These are phyloP conservation scores for Amanita pallidorosea DNA, from an alignment of 768 basidiomycete species.

Conservation along the genomic window DNA sequence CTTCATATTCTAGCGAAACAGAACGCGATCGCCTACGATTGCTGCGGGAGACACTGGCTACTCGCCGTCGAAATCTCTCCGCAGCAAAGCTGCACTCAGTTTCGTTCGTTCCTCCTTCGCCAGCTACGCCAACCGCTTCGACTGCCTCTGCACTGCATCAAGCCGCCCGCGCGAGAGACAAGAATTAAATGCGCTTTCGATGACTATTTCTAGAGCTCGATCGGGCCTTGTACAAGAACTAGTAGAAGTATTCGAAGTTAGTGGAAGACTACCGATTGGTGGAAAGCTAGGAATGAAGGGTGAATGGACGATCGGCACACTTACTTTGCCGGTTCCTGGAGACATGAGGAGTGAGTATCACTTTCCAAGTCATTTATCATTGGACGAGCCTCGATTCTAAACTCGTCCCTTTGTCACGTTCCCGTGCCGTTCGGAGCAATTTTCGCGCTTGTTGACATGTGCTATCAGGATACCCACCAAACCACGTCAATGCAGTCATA, in stretches of 20 bases:
- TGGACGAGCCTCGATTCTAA: background rate
- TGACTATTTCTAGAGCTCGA: slow-evolving; percentile 54
- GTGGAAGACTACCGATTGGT: slow-evolving; percentile 65
- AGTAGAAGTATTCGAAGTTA: slow-evolving; percentile 78
- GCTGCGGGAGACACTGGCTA: slow-evolving; percentile 50
- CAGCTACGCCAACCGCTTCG: slow-evolving; percentile 6
- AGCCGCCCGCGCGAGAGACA: slow-evolving; percentile 29
- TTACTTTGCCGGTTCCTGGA: slow-evolving; percentile 75
- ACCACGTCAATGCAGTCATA: slow-evolving; percentile 83
- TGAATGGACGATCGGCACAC: slow-evolving; percentile 77
- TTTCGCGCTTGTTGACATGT: background rate
- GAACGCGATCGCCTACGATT: slow-evolving; percentile 54
- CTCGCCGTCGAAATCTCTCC: slow-evolving; percentile 55
- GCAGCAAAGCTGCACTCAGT: slow-evolving; percentile 36
- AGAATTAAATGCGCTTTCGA: slow-evolving; percentile 37
- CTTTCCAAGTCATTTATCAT: background rate
- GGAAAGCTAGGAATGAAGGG: slow-evolving; percentile 68
- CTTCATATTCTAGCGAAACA: slow-evolving; percentile 13
- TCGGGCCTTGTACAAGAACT: slow-evolving; percentile 72
- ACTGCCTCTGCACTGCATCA: slow-evolving; percentile 10
- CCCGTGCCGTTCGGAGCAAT: too few relatives aligned
- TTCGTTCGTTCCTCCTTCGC: slow-evolving; percentile 11
- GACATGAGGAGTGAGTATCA: slow-evolving; percentile 59
- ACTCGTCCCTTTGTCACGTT: background rate
- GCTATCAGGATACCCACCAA: slow-evolving; percentile 61